Evolutionary conservation across 257 asterid genomes (phyloP).

Genomic region (Ilex asprella): DNA sequence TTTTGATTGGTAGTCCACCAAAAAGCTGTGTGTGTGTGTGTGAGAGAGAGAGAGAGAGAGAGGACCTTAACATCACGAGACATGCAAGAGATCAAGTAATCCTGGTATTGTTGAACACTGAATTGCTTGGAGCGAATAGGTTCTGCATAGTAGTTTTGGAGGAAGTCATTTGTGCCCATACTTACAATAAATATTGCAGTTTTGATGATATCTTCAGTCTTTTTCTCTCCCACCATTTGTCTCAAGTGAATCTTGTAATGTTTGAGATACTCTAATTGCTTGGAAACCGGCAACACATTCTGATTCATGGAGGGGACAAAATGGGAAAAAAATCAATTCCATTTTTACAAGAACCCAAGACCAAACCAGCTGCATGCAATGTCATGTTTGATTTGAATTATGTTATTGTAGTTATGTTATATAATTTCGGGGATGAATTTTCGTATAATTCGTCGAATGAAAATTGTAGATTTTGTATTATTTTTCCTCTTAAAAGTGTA

Average conservation of each 20-base stretch:
- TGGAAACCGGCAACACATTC: constrained; percentile 37
- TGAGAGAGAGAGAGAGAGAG: neutral
- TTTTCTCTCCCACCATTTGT: constrained; percentile 29
- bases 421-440: too few relatives aligned
- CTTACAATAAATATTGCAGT: constrained; percentile 39
- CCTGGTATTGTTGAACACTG: constrained; percentile 29
- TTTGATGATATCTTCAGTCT: constrained; percentile 20
- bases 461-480: too few relatives aligned
- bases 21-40: too few relatives aligned
- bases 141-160: constrained; percentile 36
- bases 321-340: neutral
- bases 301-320: constrained; percentile 7
- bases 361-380: too few relatives aligned
- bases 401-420: too few relatives aligned
- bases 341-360: neutral
- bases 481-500: too few relatives aligned
- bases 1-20: too few relatives aligned
- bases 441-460: too few relatives aligned
- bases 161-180: constrained; percentile 48
- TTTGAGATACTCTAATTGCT: constrained; percentile 36
- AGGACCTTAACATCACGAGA: constrained; percentile 33
- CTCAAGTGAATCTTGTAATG: constrained; percentile 38
- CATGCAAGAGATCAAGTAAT: constrained; percentile 36
- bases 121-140: constrained; percentile 33
- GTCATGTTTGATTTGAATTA: too few relatives aligned